A percentile compares a stretch with the other conserved stretches of the same genome.
Conservation (phyloP, 176 grass and related monocot species). For the Carex cristatella region DNA sequence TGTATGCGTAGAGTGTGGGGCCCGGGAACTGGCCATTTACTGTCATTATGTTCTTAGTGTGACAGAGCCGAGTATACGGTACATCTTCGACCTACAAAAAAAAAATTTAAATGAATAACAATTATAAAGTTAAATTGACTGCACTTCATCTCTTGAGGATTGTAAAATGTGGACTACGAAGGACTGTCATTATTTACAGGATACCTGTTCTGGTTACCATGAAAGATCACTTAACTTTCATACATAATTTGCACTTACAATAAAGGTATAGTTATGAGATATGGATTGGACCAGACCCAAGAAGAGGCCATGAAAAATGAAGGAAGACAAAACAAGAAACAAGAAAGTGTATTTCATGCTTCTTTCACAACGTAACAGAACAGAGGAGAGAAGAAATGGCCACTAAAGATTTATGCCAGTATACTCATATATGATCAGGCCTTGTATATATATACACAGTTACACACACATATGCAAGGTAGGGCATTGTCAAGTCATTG, state of each 20-base stretch:
- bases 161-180: neutral
- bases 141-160: neutral
- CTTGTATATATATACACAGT: neutral
- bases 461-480: neutral
- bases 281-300: slow-evolving; percentile 1
- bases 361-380: neutral
- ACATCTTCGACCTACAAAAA: slow-evolving; percentile 43
- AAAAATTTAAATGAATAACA: neutral
- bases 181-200: neutral
- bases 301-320: slow-evolving; percentile 14
- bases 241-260: slow-evolving; percentile 20
- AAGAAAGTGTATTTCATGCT: neutral
- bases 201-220: neutral
- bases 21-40: slow-evolving; percentile 70
- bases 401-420: neutral
- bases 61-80: slow-evolving; percentile 45
- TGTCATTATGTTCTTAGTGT: slow-evolving; percentile 41
- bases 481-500: neutral
- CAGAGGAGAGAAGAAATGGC: slow-evolving; percentile 2
- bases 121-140: neutral
- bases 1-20: slow-evolving; percentile 48
- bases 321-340: slow-evolving; percentile 2
- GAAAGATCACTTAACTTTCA: neutral
- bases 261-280: neutral
- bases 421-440: neutral